Conservation (phyloP, 208 protist genomes). For the Angomonas ambiguus region DNA sequence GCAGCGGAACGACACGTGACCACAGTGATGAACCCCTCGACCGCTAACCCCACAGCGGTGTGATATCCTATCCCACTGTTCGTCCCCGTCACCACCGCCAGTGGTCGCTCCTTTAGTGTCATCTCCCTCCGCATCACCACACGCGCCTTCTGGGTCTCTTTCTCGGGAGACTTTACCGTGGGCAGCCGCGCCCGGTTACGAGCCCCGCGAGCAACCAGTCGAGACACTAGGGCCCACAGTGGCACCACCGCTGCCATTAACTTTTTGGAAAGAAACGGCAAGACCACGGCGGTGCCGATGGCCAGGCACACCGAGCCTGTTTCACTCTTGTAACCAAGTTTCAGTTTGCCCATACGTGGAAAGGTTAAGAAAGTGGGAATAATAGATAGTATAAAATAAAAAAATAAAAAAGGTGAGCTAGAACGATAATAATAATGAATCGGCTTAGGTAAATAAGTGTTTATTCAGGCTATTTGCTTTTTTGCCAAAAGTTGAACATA, state of each 20-base stretch:
- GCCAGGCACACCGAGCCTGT: slow-evolving; percentile 25
- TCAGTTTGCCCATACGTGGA: too few relatives aligned
- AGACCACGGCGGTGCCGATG: slow-evolving; percentile 18
- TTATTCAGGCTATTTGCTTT: too few relatives aligned
- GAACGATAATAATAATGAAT: slow-evolving; percentile 2
- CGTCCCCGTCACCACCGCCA: slow-evolving; percentile 88
- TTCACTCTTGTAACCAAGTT: slow-evolving; percentile 72
- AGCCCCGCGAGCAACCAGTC: slow-evolving; percentile 46
- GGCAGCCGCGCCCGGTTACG: slow-evolving; percentile 37
- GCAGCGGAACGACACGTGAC: slow-evolving; percentile 65
- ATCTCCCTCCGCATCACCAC: slow-evolving; percentile 54
- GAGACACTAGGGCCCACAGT: slow-evolving; percentile 36
- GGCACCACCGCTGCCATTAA: slow-evolving; percentile 21
- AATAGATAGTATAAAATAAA: slow-evolving; percentile 11
- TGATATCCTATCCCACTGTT: slow-evolving; percentile 88
- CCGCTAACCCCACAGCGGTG: slow-evolving; percentile 73
- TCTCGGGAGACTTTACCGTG: slow-evolving; percentile 17
- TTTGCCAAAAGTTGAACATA: too few relatives aligned
- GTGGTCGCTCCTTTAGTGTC: slow-evolving; percentile 45
- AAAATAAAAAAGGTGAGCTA: slow-evolving; percentile 11
- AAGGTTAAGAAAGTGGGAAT: not conserved
- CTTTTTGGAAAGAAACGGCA: slow-evolving; percentile 20
- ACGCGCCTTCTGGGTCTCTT: slow-evolving; percentile 9
- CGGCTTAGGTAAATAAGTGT: too few relatives aligned
- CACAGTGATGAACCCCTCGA: slow-evolving; percentile 71